Evolutionary conservation across 768 basidiomycete genomes (phyloP).

Genomic region (Phylloporus arenicola): DNA sequence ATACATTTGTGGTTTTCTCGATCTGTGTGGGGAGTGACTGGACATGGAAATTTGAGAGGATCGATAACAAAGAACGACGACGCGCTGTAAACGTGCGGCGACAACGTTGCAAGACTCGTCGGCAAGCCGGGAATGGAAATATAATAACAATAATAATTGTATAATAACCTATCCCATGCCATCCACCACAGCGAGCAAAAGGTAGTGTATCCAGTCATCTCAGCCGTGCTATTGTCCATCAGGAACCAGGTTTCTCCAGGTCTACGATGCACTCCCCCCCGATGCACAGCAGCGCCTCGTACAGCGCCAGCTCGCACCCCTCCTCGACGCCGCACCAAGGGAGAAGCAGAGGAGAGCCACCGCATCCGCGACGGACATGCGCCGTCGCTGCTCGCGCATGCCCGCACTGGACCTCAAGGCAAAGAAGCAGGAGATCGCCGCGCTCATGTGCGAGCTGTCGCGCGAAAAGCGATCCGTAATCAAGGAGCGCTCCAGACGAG

Average conservation of each 20-base stretch:
- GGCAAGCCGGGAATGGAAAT: conserved; percentile 52
- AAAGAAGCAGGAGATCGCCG: conserved; percentile 52
- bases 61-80: conserved; percentile 26
- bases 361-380: conserved; percentile 37
- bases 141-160: conserved; percentile 11
- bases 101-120: background rate
- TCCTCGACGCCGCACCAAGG: conserved; percentile 42
- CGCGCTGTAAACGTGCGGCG: conserved; percentile 29
- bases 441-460: conserved; percentile 47
- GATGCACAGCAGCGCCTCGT: conserved; percentile 48
- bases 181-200: conserved; percentile 14
- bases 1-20: conserved; percentile 49
- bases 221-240: background rate
- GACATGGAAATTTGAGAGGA: conserved; percentile 44
- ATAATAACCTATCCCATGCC: conserved; percentile 5
- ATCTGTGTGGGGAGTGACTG: conserved; percentile 54
- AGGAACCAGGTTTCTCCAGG: conserved; percentile 36
- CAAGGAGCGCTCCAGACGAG: conserved; percentile 48
- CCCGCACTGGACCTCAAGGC: conserved; percentile 48
- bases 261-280: conserved; percentile 48
- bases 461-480: conserved; percentile 52
- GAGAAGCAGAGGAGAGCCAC: conserved; percentile 37
- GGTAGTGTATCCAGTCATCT: background rate
- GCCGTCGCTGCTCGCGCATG: conserved; percentile 34
- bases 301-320: conserved; percentile 43